phyloP scores from a whole-genome alignment of 345 rosid genomes.

The Limnanthes douglasii region DNA sequence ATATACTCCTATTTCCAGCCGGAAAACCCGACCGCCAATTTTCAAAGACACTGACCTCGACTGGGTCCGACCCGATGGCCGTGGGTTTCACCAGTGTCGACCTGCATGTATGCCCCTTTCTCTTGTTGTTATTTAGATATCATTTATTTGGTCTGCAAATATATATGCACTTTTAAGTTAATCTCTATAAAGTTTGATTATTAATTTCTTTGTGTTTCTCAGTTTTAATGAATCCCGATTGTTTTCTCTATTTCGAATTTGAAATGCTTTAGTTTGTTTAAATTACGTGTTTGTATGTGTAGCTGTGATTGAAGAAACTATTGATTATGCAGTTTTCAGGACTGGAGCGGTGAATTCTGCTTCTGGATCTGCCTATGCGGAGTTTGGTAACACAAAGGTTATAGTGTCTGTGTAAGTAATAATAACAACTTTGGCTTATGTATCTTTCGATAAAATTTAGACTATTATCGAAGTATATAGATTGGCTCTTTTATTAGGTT shows the following conservation, averaged over 20 bases:
- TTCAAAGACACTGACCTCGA: slow-evolving; percentile 43
- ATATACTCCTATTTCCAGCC: slow-evolving; percentile 34
- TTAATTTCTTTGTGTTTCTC: neutral
- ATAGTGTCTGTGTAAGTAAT: slow-evolving; percentile 89
- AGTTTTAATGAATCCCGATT: too few relatives aligned
- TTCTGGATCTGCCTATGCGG: slow-evolving; percentile 93
- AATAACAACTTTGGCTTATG: neutral
- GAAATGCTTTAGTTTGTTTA: neutral
- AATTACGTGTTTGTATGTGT: neutral
- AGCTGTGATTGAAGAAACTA: neutral
- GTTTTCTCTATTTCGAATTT: neutral
- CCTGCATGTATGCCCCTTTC: slow-evolving; percentile 54
- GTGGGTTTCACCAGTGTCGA: slow-evolving; percentile 79
- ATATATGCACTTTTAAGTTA: too few relatives aligned
- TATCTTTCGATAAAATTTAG: neutral
- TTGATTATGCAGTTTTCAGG: slow-evolving; percentile 46
- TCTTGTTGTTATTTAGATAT: neutral
- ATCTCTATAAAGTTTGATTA: neutral
- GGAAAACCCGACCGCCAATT: slow-evolving; percentile 25
- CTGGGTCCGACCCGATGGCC: slow-evolving; percentile 91
- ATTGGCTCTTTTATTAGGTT: too few relatives aligned
- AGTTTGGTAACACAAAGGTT: slow-evolving; percentile 88
- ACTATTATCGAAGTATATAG: too few relatives aligned
- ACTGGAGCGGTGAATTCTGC: slow-evolving; percentile 83
- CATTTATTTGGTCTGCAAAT: neutral